A percentile compares a stretch with the other conserved stretches of the same genome.
phyloP scores from a whole-genome alignment of 1,284 basidiomycete species.

The Heliocybe sulcata region DNA sequence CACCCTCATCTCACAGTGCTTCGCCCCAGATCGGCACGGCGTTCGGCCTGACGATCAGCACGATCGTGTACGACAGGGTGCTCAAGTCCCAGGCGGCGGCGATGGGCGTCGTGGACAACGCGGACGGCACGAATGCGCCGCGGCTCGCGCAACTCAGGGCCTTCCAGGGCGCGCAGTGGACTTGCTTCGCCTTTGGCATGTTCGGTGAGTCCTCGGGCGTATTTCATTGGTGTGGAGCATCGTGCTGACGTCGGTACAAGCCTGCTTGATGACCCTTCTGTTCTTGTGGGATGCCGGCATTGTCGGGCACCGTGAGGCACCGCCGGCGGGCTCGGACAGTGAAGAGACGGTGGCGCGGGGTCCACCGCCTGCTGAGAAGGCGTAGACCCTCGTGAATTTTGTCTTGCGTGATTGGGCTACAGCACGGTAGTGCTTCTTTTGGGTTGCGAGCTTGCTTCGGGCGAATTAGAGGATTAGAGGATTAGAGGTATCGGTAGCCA shows the following conservation, averaged over 20 bases:
- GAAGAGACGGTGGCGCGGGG: not conserved
- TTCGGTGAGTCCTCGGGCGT: constrained; percentile 29
- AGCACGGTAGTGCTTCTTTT: not conserved
- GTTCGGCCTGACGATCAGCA: constrained; percentile 69
- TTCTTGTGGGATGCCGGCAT: constrained; percentile 56
- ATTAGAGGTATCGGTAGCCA: not conserved
- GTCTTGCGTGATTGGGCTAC: not conserved
- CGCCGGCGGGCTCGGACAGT: not conserved
- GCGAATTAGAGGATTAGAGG: not conserved
- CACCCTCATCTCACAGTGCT: not conserved
- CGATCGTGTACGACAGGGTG: constrained; percentile 63
- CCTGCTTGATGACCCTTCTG: constrained; percentile 37
- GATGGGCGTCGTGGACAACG: constrained; percentile 23
- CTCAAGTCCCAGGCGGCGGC: constrained; percentile 21
- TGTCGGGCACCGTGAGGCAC: constrained; percentile 33
- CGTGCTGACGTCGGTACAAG: constrained; percentile 21
- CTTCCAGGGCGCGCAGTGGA: constrained; percentile 62
- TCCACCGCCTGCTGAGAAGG: not conserved
- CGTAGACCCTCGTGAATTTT: not conserved
- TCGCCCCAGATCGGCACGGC: constrained; percentile 56
- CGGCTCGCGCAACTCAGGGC: constrained; percentile 33
- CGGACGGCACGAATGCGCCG: constrained; percentile 25
- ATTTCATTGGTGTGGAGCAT: not conserved
- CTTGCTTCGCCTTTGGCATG: constrained; percentile 50
- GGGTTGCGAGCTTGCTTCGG: not conserved